Evolutionary conservation across 225 moss, liverwort and hornwort genomes (phyloP), one percentile per base, ranked within the genome.

Genomic region (Straminergon stramineum): DNA sequence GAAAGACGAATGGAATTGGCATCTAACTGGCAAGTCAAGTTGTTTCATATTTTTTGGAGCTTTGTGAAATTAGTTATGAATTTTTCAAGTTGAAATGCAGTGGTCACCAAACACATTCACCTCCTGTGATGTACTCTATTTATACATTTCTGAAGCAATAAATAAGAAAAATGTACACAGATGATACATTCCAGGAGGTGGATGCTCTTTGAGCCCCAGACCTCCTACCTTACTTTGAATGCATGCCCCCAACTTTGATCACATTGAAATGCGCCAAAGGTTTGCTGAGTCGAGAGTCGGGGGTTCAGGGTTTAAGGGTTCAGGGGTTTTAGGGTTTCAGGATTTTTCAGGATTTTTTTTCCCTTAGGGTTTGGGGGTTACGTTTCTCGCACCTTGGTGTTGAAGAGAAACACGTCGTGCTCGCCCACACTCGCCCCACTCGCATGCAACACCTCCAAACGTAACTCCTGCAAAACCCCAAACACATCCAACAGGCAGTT

Each of bases 331-430:
- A 13, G n/a, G 31, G 15, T 65, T n/a, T 52, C 21, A 76, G 34
- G 35, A 14, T 13, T 53, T 77, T 15, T 45, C 43, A 43, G 13
- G 28, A 9, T 16, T 45, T 28, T n/a, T 6, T 63, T 6, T 37
- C 13, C 53, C 24, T 26, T 10, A 51, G 37, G 52, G 12, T 27
- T 66, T 52, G 17, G 32, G 65, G 65, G 34, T 8, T 26, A 24
- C 8, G 23, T 26, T 66, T 37, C 66, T 66, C 83, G 30, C 76
- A 98, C 99, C 96, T 97, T 99, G 81, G 94, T 92, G 45, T 95
- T 97, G 91, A 99, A 96, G 89, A 95, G 92, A 67, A 95, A 99
- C 17, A 99, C 93, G 75, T 99, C 95, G 65, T 96, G 96, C 70
- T 97, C 95, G 76, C 95, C 93, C 45, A 99, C 93, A 58, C 90